Evolutionary conservation across 139 green algal species (phyloP).

Genomic region (Chlorokybus atmophyticus): DNA sequence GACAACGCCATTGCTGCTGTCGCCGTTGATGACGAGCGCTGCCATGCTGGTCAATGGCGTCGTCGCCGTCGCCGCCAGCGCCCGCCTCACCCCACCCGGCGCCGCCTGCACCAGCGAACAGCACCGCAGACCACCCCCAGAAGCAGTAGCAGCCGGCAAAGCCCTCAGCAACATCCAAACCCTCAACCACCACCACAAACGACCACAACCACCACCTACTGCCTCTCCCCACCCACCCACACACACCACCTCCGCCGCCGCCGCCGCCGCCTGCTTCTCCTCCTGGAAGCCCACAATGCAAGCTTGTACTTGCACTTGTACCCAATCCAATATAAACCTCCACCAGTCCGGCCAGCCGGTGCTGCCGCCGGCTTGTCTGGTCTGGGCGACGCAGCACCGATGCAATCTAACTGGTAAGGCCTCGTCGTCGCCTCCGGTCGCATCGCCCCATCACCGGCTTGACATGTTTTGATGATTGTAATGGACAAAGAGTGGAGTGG

Average conservation of each 20-base stretch:
- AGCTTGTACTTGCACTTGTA: no score
- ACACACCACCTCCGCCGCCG: background rate
- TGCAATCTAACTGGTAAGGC: no score
- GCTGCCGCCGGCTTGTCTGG: no score
- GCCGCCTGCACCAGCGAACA: background rate
- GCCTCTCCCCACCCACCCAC: background rate
- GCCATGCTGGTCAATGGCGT: background rate
- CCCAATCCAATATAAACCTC: no score
- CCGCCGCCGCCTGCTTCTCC: background rate
- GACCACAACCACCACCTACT: background rate
- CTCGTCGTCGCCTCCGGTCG: no score
- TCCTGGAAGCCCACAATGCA: conserved; percentile 1
- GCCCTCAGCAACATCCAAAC: no score
- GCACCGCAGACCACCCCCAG: background rate
- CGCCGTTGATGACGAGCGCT: background rate
- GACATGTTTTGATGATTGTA: no score
- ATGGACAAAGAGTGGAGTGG: no score
- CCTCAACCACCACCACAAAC: no score
- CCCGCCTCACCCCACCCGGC: background rate
- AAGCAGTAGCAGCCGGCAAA: background rate
- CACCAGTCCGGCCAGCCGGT: no score
- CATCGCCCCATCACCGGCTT: no score
- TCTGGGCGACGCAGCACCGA: no score
- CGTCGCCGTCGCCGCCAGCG: background rate
- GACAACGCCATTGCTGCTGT: background rate